Evolutionary conservation across 768 basidiomycete genomes (phyloP), one percentile per base, ranked within the genome.

Genomic region (Auricularia heimuer): DNA sequence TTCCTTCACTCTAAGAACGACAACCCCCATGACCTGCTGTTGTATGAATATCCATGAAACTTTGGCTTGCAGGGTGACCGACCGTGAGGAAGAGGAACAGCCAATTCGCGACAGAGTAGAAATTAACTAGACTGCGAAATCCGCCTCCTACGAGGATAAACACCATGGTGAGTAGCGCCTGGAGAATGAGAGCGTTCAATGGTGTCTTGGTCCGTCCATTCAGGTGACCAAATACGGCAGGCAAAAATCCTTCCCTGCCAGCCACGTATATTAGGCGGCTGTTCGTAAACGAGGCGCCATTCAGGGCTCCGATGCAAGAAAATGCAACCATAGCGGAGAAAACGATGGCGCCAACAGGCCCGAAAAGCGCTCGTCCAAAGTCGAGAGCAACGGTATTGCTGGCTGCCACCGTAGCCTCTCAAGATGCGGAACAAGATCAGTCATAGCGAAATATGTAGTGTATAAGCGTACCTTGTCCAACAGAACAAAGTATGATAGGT

Each of bases 231-330:
- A 99, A 98, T 62, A 94, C 68, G 4, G 84, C 80, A 0, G 96
- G 96, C 34, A 99, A 81, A 74, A 89, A 95, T 16, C 87, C 83
- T 75, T 98, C 94, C 69, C 87, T 84, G 24, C 92, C 91, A 6
- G 96, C 93, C 11, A 89, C 91, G 67, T 87, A 94, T 47, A 99
- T 89, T 37, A 99, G 80, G 35, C 90, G 84, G n/a, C 92, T 83
- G 56, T 86, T 81, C 33, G 92, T 90, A 71, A 87, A 89, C 65
- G 86, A 85, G 0, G 84, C 81, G 8, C 94, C 90, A 73, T 97
- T 96, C 63, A 99, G 76, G 1, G 97, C 94, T 18, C 96, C 96
- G 68, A 99, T 93, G 73, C 94, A 97, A 2, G 94, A 97, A 65
- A 98, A 82, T 1, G 94, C 92, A 14, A 99, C 96, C 82, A 94